Conservation (phyloP, 768 basidiomycete genomes). For the Kwoniella sp. region DNA sequence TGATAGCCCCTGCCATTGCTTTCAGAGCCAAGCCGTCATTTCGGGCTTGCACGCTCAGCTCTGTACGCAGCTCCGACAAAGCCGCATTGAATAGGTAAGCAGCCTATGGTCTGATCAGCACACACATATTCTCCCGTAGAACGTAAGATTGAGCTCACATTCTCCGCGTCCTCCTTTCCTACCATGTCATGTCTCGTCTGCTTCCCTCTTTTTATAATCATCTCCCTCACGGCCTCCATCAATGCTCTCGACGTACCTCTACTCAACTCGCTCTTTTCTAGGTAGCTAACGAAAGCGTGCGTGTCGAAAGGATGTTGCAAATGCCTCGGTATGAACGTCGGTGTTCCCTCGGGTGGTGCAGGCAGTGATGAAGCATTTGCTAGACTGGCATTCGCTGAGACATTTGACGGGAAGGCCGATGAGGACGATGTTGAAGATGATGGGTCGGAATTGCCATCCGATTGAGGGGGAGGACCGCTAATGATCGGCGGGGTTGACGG, state of each 20-base stretch:
- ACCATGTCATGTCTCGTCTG: constrained; percentile 48
- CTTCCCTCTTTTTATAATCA: constrained; percentile 50
- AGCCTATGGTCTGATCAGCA: constrained; percentile 63
- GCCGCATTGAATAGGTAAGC: constrained; percentile 95
- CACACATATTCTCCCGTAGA: not conserved
- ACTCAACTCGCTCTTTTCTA: constrained; percentile 52
- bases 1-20: constrained; percentile 71
- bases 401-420: not conserved
- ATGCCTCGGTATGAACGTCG: constrained; percentile 19
- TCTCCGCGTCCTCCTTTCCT: constrained; percentile 58
- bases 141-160: constrained; percentile 46
- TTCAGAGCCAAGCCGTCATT: constrained; percentile 83
- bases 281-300: constrained; percentile 56
- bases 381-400: constrained; percentile 7
- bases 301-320: constrained; percentile 58
- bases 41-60: constrained; percentile 75
- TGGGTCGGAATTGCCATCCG: not conserved
- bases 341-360: constrained; percentile 20
- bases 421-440: not conserved
- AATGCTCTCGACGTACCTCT: constrained; percentile 43
- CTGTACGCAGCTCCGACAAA: constrained; percentile 81
- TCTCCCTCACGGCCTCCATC: constrained; percentile 54
- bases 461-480: not conserved
- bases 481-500: constrained; percentile 7
- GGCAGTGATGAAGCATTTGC: constrained; percentile 18